A percentile compares a stretch with the other conserved stretches of the same genome.
phyloP scores from a whole-genome alignment of 208 protist species.

The Trypanosoma mega region DNA sequence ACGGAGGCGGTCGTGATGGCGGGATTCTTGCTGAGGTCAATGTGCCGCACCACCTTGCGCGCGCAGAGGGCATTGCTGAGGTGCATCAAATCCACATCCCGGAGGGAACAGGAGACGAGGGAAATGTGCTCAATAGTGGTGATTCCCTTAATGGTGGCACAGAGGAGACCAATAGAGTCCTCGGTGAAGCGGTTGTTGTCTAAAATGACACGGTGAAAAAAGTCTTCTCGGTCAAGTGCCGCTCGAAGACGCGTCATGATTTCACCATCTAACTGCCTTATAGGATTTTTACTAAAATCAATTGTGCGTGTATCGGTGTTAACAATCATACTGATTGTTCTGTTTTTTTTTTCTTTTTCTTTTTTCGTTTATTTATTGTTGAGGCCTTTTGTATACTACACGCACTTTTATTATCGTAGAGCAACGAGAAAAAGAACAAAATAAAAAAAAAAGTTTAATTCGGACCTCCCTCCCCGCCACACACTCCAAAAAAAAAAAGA shows the following conservation, averaged over 20 bases:
- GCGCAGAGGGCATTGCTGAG: conserved; percentile 46
- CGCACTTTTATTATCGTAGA: background rate
- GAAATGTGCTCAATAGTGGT: conserved; percentile 48
- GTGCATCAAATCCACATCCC: conserved; percentile 68
- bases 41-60: conserved; percentile 24
- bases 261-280: conserved; percentile 37
- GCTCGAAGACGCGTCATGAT: conserved; percentile 54
- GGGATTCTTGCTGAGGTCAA: conserved; percentile 73
- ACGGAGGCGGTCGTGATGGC: conserved; percentile 48
- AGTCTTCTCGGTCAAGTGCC: conserved; percentile 48
- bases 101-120: conserved; percentile 48
- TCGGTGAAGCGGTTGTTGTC: conserved; percentile 58
- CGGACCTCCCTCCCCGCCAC: background rate
- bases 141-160: conserved; percentile 53
- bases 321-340: too few species aligned
- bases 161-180: conserved; percentile 58
- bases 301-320: conserved; percentile 31
- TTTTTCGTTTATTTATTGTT: too few species aligned
- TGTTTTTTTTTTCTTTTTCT: too few species aligned
- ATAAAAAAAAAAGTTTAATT: conserved; percentile 11
- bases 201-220: conserved; percentile 52
- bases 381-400: too few species aligned
- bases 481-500: conserved; percentile 5
- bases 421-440: conserved; percentile 7
- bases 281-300: conserved; percentile 63